phyloP scores from a whole-genome alignment of 495 filamentous ascomycete genomes.

The Hypoxylon perforatum region DNA sequence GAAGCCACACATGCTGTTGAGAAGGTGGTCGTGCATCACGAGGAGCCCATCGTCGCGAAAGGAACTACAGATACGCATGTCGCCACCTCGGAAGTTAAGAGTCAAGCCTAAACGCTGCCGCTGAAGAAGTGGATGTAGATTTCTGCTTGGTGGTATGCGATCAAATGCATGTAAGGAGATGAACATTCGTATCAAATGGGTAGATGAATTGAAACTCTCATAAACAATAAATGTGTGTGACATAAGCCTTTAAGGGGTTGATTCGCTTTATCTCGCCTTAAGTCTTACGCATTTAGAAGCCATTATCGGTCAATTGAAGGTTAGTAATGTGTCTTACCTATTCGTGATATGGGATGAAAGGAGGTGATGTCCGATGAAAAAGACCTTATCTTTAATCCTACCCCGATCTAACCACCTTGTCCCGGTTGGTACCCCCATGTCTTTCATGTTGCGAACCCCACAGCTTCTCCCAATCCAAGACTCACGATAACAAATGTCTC shows the following conservation, averaged over 20 bases:
- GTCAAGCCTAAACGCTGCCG: background rate
- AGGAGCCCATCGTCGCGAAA: constrained; percentile 10
- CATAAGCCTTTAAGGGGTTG: no score
- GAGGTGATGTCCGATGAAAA: no score
- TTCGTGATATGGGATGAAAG: no score
- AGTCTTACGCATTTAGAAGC: no score
- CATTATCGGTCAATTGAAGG: no score
- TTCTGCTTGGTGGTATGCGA: no score
- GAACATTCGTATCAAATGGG: no score
- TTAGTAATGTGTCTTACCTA: no score
- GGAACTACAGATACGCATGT: background rate
- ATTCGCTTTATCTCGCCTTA: no score
- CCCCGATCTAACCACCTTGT: background rate
- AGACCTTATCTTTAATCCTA: constrained; percentile 12
- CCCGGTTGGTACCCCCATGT: constrained; percentile 2
- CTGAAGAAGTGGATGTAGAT: background rate
- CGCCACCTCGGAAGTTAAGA: constrained; percentile 1
- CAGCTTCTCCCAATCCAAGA: constrained; percentile 15
- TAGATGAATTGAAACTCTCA: no score
- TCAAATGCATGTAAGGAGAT: no score
- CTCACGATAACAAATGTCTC: constrained; percentile 20
- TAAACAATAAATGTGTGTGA: no score
- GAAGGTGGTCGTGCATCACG: constrained; percentile 51
- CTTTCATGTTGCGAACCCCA: constrained; percentile 6
- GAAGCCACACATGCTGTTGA: constrained; percentile 52